Conservation (phyloP, 73 alveolate species). For the Urostyla sp. region DNA sequence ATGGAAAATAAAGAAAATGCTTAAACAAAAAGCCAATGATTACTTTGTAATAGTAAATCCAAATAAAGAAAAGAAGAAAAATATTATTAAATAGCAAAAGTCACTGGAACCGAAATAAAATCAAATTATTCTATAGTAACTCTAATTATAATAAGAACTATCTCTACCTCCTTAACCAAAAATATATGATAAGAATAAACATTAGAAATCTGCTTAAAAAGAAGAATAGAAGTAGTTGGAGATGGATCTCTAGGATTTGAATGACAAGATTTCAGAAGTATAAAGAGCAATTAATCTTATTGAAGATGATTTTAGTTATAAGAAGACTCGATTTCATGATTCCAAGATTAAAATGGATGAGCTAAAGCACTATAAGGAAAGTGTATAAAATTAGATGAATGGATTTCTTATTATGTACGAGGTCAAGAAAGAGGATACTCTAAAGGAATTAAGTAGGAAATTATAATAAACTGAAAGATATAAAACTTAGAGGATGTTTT, state of each 20-base stretch:
- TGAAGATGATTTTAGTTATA: constrained; percentile 52
- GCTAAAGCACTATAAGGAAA: constrained; percentile 49
- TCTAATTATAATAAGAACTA: too few species aligned
- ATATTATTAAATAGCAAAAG: too few species aligned
- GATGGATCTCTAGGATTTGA: constrained; percentile 28
- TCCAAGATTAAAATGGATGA: constrained; percentile 58
- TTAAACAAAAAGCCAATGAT: background rate
- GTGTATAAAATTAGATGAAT: constrained; percentile 50
- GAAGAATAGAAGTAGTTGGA: constrained; percentile 24
- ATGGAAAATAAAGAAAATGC: constrained; percentile 1
- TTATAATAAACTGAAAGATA: constrained; percentile 48
- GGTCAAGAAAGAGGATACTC: constrained; percentile 65
- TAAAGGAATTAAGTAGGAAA: constrained; percentile 58
- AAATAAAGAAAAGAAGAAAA: background rate
- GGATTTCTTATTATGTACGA: constrained; percentile 68
- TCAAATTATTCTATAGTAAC: too few species aligned
- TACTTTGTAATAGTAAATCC: constrained; percentile 14
- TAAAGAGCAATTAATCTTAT: constrained; percentile 25
- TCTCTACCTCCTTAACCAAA: too few species aligned
- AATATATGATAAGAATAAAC: too few species aligned
- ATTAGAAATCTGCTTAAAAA: too few species aligned
- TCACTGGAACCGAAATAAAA: too few species aligned
- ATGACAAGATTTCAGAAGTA: constrained; percentile 25
- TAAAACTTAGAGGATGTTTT: constrained; percentile 33
- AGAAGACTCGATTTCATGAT: constrained; percentile 46